Evolutionary conservation across 352 stramenopile species (phyloP).

Genomic region (Pythium coloratum): DNA sequence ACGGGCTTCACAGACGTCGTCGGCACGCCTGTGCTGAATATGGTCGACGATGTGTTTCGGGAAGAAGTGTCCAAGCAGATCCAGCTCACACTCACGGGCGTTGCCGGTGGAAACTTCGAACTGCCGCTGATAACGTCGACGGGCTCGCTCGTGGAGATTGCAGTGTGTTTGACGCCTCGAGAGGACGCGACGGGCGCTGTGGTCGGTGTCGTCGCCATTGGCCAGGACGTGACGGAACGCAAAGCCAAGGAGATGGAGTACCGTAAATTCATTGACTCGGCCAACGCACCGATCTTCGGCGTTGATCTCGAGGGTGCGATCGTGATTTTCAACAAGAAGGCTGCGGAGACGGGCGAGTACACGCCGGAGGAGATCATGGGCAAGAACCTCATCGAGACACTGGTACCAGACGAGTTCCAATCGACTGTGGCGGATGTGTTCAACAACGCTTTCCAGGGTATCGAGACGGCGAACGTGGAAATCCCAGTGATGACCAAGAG

Average conservation of each 20-base stretch:
- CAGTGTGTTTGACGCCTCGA: slow-evolving; percentile 52
- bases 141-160: slow-evolving; percentile 54
- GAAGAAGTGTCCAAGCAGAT: slow-evolving; percentile 54
- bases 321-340: slow-evolving; percentile 87
- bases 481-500: slow-evolving; percentile 67
- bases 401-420: slow-evolving; percentile 64
- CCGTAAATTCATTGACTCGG: slow-evolving; percentile 40
- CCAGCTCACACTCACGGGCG: slow-evolving; percentile 44
- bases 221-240: slow-evolving; percentile 61
- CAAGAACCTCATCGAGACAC: slow-evolving; percentile 67
- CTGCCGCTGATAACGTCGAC: slow-evolving; percentile 49
- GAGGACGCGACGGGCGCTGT: slow-evolving; percentile 45
- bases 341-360: slow-evolving; percentile 74
- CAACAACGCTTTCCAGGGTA: slow-evolving; percentile 48
- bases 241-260: slow-evolving; percentile 80
- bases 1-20: slow-evolving; percentile 61
- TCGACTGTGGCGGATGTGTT: slow-evolving; percentile 47
- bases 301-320: slow-evolving; percentile 48
- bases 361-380: slow-evolving; percentile 82
- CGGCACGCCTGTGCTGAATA: slow-evolving; percentile 44
- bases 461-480: slow-evolving; percentile 54
- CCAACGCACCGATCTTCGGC: slow-evolving; percentile 35
- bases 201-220: slow-evolving; percentile 58
- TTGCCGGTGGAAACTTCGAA: slow-evolving; percentile 53
- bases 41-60: slow-evolving; percentile 50